Conservation (phyloP, 2,329 filamentous ascomycete species). For the Aspergillus vadensis region DNA sequence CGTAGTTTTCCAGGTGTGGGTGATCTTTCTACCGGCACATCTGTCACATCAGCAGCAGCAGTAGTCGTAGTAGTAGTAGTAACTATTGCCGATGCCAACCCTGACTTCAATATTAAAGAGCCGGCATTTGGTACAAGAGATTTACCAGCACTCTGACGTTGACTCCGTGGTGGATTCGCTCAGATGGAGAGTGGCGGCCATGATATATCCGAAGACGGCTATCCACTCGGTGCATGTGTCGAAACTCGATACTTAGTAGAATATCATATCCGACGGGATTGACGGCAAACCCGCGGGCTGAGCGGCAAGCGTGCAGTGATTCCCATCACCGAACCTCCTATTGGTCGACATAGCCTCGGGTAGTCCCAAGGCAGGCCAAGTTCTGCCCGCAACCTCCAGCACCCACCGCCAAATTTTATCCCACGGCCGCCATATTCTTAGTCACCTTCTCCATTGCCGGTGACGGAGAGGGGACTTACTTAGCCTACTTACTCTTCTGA, state of each 20-base stretch:
- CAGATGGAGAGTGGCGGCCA: not conserved
- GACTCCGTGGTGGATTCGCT: not conserved
- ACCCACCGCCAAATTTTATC: slow-evolving; percentile 9
- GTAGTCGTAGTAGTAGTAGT: no score
- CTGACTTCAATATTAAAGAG: no score
- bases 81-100: no score
- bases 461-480: slow-evolving; percentile 8
- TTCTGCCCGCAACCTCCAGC: not conserved
- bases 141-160: no score
- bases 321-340: slow-evolving; percentile 29
- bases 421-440: slow-evolving; percentile 11
- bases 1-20: no score
- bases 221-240: not conserved
- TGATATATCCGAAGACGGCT: not conserved
- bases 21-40: no score
- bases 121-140: no score
- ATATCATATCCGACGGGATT: not conserved
- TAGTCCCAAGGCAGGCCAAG: slow-evolving; percentile 7
- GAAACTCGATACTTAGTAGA: no score
- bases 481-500: not conserved
- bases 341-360: slow-evolving; percentile 34
- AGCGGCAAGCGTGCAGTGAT: slow-evolving; percentile 17
- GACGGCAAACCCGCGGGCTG: slow-evolving; percentile 14
- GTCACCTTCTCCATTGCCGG: slow-evolving; percentile 13
- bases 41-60: no score